A percentile compares a stretch with the other conserved stretches of the same genome.
phyloP scores from a whole-genome alignment of 1,284 basidiomycete species.

The Cutaneotrichosporon cutaneum region DNA sequence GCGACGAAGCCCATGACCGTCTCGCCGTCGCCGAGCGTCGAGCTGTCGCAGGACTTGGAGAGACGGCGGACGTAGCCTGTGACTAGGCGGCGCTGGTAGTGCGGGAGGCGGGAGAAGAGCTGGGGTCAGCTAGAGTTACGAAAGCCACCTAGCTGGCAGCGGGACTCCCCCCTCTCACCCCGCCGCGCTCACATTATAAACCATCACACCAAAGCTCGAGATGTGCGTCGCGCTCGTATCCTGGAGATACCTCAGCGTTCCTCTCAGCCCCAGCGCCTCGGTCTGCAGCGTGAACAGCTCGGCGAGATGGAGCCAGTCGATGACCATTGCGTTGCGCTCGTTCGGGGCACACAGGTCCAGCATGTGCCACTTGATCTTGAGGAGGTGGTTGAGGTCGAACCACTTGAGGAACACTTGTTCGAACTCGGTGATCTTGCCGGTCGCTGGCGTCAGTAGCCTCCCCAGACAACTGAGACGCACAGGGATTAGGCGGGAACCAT shows the following conservation, averaged over 20 bases:
- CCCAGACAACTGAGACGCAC: background rate
- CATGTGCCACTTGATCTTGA: constrained; percentile 24
- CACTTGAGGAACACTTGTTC: constrained; percentile 24
- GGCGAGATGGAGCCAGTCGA: constrained; percentile 24
- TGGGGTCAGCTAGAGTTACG: constrained; percentile 6
- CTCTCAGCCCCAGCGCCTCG: constrained; percentile 15
- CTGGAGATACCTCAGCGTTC: constrained; percentile 24
- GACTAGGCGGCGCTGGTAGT: constrained; percentile 8
- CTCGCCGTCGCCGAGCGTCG: constrained; percentile 15
- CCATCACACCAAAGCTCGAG: constrained; percentile 22
- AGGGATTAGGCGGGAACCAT: constrained; percentile 23
- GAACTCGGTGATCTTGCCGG: constrained; percentile 12
- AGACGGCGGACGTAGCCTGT: constrained; percentile 17
- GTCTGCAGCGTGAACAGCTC: constrained; percentile 22
- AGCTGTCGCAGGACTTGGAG: constrained; percentile 15
- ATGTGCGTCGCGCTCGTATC: constrained; percentile 28
- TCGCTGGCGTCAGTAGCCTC: background rate
- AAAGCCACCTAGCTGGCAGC: too few species aligned
- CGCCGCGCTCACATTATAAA: constrained; percentile 22
- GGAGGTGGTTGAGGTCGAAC: constrained; percentile 25
- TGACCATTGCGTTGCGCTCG: constrained; percentile 11
- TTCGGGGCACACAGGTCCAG: constrained; percentile 15
- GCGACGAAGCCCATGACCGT: constrained; percentile 23
- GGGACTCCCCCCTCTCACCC: too few species aligned
- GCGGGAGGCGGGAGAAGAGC: constrained; percentile 16